phyloP scores from a whole-genome alignment of 495 filamentous ascomycete genomes.

The Aspergillus heteromorphus region DNA sequence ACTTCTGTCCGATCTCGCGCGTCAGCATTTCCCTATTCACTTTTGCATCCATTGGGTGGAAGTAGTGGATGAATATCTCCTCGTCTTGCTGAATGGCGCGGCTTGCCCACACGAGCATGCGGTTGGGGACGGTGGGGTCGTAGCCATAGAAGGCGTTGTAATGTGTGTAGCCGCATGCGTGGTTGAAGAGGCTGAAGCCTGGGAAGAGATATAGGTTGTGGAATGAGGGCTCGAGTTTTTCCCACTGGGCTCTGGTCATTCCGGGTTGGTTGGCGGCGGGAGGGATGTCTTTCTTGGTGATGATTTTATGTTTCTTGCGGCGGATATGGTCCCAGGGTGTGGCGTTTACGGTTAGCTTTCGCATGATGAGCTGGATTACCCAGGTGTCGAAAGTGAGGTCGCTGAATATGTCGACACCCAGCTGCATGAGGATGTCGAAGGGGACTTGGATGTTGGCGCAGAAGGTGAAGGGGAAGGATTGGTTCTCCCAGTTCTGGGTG shows the following conservation, averaged over 20 bases:
- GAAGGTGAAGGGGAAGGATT: conserved; percentile 28
- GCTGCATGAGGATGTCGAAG: conserved; percentile 26
- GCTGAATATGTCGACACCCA: conserved; percentile 38
- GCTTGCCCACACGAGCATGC: conserved; percentile 24
- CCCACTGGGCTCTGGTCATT: conserved; percentile 2
- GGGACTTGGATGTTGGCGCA: conserved; percentile 32
- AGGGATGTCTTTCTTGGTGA: conserved; percentile 9
- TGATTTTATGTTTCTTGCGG: conserved; percentile 3
- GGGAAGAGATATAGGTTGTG: conserved; percentile 26
- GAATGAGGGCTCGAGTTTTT: conserved; percentile 18
- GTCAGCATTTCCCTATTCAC: not conserved
- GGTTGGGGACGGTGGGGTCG: conserved; percentile 21
- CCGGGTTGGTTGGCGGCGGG: conserved; percentile 6
- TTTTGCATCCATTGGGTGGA: not conserved
- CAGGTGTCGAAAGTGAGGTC: conserved; percentile 36
- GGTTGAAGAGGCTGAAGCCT: conserved; percentile 32
- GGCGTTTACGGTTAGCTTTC: conserved; percentile 26
- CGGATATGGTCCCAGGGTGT: conserved; percentile 24
- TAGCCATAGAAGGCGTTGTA: conserved; percentile 27
- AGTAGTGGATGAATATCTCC: conserved; percentile 28
- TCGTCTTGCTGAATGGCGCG: conserved; percentile 19
- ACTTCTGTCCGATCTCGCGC: conserved; percentile 1
- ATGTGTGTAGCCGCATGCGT: conserved; percentile 15
- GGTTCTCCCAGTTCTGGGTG: conserved; percentile 5
- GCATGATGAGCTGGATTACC: conserved; percentile 29